Evolutionary conservation across 371 early-diverging fungal genomes (phyloP).

Genomic region (Smittium culicis): DNA sequence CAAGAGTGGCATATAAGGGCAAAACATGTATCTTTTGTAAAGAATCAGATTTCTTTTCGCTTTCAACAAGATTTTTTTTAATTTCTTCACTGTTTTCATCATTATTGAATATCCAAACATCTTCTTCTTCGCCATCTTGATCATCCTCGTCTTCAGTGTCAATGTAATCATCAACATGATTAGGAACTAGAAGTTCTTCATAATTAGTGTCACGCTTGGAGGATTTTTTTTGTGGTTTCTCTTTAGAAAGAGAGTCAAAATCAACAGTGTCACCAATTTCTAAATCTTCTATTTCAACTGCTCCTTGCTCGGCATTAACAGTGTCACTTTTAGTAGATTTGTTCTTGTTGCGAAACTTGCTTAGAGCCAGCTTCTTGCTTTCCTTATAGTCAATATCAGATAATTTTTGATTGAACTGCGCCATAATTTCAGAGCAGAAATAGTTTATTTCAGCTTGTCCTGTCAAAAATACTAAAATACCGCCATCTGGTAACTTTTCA

Average conservation of each 20-base stretch:
- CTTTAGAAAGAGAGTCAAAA: constrained; percentile 24
- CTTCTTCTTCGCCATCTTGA: constrained; percentile 31
- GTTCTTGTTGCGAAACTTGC: not conserved
- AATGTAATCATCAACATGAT: constrained; percentile 27
- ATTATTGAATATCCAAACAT: constrained; percentile 14
- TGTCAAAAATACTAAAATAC: constrained; percentile 80
- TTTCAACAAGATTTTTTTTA: too few species aligned
- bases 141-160: constrained; percentile 32
- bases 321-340: not conserved
- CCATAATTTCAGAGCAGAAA: constrained; percentile 53
- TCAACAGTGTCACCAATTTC: constrained; percentile 26
- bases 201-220: too few species aligned
- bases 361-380: constrained; percentile 4
- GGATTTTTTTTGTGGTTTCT: too few species aligned
- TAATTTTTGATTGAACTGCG: constrained; percentile 45
- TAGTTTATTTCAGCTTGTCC: constrained; percentile 82
- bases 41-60: too few species aligned
- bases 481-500: constrained; percentile 73
- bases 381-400: constrained; percentile 11
- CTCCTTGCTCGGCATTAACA: not conserved
- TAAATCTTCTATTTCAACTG: constrained; percentile 4
- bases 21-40: constrained; percentile 66
- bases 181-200: constrained; percentile 18
- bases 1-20: constrained; percentile 39
- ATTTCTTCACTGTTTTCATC: constrained; percentile 39